A percentile compares a stretch with the other conserved stretches of the same genome.
These are phyloP conservation scores for Talaromyces albobiverticillius DNA, from an alignment of 2,329 filamentous ascomycete species.

Conservation along the genomic window DNA sequence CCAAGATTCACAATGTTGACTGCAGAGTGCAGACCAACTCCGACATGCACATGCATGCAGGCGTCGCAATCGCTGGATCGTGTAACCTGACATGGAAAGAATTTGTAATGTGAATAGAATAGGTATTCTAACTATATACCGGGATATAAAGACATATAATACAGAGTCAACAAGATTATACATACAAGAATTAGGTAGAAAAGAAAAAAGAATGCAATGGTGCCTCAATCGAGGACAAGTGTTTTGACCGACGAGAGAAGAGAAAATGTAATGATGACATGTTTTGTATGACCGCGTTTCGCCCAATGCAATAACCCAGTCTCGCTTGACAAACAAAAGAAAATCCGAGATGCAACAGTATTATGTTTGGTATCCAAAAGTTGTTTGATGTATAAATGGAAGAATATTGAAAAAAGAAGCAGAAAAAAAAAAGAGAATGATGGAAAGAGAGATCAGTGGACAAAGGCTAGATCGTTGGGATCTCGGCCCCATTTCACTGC, in stretches of 20 bases:
- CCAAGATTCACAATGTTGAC: neutral
- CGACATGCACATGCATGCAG: too few species aligned
- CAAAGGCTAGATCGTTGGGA: slow-evolving; percentile 30
- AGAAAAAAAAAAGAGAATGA: slow-evolving; percentile 15
- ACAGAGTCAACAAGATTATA: neutral
- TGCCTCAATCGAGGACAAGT: too few species aligned
- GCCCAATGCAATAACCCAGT: neutral
- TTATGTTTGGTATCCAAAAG: neutral
- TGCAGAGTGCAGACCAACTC: neutral
- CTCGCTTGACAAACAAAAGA: neutral
- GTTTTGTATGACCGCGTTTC: neutral
- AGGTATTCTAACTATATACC: neutral
- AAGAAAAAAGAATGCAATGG: neutral
- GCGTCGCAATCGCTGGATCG: too few species aligned
- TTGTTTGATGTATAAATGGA: neutral
- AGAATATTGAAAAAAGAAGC: neutral
- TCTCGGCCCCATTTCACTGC: slow-evolving; percentile 44
- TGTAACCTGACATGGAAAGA: neutral
- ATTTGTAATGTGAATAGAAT: neutral
- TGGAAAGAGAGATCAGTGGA: slow-evolving; percentile 27
- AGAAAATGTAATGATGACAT: neutral
- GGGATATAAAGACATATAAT: neutral
- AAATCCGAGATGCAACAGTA: neutral
- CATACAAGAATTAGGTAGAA: neutral
- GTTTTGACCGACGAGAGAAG: neutral